Evolutionary conservation across 2,329 filamentous ascomycete genomes (phyloP).

Genomic region (Beauveria sp.): DNA sequence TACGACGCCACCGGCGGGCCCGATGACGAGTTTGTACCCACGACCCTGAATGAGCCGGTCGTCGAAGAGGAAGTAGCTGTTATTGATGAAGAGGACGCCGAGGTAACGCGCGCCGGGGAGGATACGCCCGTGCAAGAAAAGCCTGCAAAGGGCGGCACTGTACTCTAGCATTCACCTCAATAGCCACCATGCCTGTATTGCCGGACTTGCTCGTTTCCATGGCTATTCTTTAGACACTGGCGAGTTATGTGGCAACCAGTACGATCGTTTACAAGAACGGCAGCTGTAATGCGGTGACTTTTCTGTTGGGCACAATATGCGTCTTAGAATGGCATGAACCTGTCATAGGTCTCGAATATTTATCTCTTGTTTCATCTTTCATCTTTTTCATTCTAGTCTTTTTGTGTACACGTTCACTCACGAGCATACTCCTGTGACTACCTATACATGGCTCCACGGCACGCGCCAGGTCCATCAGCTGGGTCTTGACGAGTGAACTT

Average conservation of each 20-base stretch:
- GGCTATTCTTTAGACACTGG: not conserved
- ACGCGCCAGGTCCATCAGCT: too few species aligned
- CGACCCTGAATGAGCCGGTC: slow-evolving; percentile 41
- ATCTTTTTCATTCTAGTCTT: not conserved
- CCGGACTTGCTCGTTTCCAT: not conserved
- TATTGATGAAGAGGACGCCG: slow-evolving; percentile 1
- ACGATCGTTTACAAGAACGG: not conserved
- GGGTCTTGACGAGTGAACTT: not conserved
- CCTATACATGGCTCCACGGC: too few species aligned
- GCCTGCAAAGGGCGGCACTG: slow-evolving; percentile 7
- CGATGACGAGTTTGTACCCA: slow-evolving; percentile 38
- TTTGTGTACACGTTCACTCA: not conserved
- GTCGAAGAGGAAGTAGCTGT: slow-evolving; percentile 37
- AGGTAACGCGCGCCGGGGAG: slow-evolving; percentile 3
- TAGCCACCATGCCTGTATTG: not conserved
- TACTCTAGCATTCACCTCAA: slow-evolving; percentile 3
- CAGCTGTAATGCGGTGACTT: not conserved
- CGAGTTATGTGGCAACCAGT: not conserved
- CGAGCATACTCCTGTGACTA: too few species aligned
- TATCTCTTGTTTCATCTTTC: not conserved
- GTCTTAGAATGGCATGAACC: not conserved
- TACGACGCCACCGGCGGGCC: slow-evolving; percentile 35
- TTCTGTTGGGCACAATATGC: not conserved
- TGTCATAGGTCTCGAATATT: not conserved
- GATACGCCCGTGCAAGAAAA: slow-evolving; percentile 9